Evolutionary conservation across 2,329 filamentous ascomycete species (phyloP).

Genomic region (Sclerotinia subarctica): DNA sequence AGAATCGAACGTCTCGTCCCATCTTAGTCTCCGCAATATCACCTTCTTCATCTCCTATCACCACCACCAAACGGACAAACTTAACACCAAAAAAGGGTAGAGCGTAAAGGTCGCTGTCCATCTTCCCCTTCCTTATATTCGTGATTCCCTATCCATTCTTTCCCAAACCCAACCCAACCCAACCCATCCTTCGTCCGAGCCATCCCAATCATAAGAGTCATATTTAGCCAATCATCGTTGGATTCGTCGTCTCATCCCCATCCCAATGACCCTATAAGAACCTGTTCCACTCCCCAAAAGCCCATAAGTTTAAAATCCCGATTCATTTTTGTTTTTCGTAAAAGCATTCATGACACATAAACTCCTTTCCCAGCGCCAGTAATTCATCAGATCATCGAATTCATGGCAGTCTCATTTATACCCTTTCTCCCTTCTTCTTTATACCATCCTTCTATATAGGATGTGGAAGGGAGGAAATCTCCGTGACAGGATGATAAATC

Average conservation of each 20-base stretch:
- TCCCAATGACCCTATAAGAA: not conserved
- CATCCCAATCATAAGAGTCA: conserved; percentile 13
- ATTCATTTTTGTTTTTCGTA: conserved; percentile 9
- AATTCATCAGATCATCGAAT: conserved; percentile 16
- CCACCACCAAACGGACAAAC: not conserved
- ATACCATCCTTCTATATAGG: conserved; percentile 3
- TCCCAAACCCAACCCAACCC: conserved; percentile 3
- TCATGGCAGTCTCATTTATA: conserved; percentile 13
- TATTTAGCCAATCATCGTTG: not conserved
- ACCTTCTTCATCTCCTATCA: not conserved
- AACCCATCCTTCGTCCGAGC: not conserved
- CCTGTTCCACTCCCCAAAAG: not conserved
- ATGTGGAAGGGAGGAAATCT: not conserved
- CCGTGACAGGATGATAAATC: not conserved
- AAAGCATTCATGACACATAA: conserved; percentile 16
- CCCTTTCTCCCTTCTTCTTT: conserved; percentile 6
- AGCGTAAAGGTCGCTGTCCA: not conserved
- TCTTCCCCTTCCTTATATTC: conserved; percentile 8
- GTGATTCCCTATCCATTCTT: conserved; percentile 13
- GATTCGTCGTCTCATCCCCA: not conserved
- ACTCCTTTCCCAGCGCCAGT: conserved; percentile 11
- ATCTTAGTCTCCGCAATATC: not conserved
- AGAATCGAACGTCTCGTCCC: conserved; percentile 14
- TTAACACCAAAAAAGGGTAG: not conserved
- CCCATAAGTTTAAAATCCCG: not conserved